Base-by-base conservation (phyloP, 2,329 filamentous ascomycete species). In the Sclerotinia minor region DNA sequence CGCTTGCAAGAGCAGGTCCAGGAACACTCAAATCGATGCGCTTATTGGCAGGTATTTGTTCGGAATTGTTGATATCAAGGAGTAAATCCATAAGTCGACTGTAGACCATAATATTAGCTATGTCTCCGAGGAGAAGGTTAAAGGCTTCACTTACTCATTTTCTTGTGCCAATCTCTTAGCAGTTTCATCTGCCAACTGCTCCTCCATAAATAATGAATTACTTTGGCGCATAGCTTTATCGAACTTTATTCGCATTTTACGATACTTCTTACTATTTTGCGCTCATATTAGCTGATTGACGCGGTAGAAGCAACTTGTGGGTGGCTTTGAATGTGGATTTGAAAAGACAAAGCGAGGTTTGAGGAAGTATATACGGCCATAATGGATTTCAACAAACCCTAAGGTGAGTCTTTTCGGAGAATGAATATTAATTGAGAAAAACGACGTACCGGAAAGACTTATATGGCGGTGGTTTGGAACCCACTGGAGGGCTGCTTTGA, bases 231-330 rank as follows among this genome's bases (percentile, higher is more conserved):
- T 92, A 75, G 87, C 87, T 63, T 88, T 83, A 73, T 95, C 91
- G 76, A 95, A 96, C 38, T 84, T 83, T 77, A 90, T 84, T 80
- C 90, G 89, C 88, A 95, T 92, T 84, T 96, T 96, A 75, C 91
- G 90, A 79, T 96, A 99, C 83, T 99, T 99, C 81, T 97, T 96
- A 85, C 92, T 92, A 83, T 85, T 90, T 90, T 55, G 87, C 90
- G 76, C 87, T 26, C 60, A 67, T 68, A 60, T 76, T 72, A 77
- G 74, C 65, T 57, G 35, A 32, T 44, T 26, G 24, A 32, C 5
- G 6, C 32, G 49, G 2, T 29, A 13, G 4, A 41, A 21, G 29
- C 7, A 44, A 29, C 47, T 26, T 47, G 47, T 38, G 21, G 26
- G 17, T 19, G 7, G 19, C 26, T 32, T 55, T 32, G 17, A n/a